Conservation (phyloP, 78 protist species). For the Thecamonas trahens region DNA sequence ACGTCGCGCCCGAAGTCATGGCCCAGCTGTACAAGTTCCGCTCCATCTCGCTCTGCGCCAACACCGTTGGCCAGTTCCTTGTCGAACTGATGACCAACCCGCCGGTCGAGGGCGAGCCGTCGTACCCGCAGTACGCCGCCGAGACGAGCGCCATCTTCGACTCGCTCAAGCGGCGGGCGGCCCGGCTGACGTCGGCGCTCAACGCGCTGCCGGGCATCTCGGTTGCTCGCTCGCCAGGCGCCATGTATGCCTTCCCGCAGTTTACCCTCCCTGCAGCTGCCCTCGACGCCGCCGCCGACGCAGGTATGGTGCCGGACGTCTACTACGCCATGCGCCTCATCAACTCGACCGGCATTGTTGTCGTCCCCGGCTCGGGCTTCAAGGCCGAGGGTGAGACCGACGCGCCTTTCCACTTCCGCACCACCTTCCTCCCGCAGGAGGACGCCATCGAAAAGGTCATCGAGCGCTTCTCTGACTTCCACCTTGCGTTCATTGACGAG, state of each 20-base stretch:
- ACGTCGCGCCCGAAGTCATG: no score
- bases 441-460: no score
- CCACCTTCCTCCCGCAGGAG: no score
- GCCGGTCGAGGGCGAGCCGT: slow-evolving; percentile 80
- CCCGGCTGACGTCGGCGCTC: slow-evolving; percentile 42
- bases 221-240: no score
- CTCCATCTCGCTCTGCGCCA: slow-evolving; percentile 91
- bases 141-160: no score
- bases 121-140: slow-evolving; percentile 66
- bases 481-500: no score
- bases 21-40: slow-evolving; percentile 84
- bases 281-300: slow-evolving; percentile 68
- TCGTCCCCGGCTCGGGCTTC: no score
- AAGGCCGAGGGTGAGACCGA: no score
- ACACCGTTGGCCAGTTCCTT: slow-evolving; percentile 83
- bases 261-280: slow-evolving; percentile 83
- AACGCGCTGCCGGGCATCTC: slow-evolving; percentile 74
- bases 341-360: slow-evolving; percentile 86
- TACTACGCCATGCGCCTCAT: slow-evolving; percentile 81
- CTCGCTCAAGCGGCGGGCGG: slow-evolving; percentile 65
- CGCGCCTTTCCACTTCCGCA: no score
- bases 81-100: slow-evolving; percentile 84
- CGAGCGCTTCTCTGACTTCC: no score
- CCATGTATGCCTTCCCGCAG: slow-evolving; percentile 97
- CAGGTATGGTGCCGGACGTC: slow-evolving; percentile 79